phyloP scores from a whole-genome alignment of 371 early-diverging fungal genomes.

The Fennellomyces sp. region DNA sequence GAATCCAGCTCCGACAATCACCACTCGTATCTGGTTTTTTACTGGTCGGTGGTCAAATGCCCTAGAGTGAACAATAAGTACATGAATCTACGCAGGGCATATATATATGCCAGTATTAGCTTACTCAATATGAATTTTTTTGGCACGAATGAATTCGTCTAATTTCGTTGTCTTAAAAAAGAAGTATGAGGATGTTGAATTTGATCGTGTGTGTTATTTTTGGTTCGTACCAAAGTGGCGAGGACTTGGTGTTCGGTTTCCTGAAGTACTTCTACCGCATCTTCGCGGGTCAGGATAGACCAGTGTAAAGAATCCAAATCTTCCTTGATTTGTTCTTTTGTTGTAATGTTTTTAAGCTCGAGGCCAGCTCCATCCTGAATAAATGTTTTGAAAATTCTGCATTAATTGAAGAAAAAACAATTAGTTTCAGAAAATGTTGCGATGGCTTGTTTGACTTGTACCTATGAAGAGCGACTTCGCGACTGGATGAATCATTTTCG shows the following conservation, averaged over 20 bases:
- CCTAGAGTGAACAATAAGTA: neutral
- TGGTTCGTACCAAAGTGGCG: conserved; percentile 27
- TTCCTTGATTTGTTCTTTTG: conserved; percentile 22
- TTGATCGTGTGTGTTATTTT: neutral
- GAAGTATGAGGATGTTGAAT: neutral
- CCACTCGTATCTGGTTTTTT: conserved; percentile 25
- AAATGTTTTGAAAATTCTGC: conserved; percentile 46
- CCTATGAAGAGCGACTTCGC: conserved; percentile 32
- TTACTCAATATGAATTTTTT: conserved; percentile 5
- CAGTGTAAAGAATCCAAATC: conserved; percentile 30
- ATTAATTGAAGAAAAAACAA: neutral
- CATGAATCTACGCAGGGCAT: neutral
- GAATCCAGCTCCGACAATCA: conserved; percentile 51
- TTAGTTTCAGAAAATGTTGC: neutral
- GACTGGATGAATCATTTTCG: conserved; percentile 20
- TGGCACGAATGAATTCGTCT: conserved; percentile 6
- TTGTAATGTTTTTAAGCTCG: conserved; percentile 28
- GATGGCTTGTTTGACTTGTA: conserved; percentile 8
- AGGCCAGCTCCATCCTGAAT: conserved; percentile 28
- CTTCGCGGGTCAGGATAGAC: conserved; percentile 24
- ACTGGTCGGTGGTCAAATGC: neutral
- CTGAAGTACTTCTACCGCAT: conserved; percentile 24
- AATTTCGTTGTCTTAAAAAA: neutral
- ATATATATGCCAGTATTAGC: neutral
- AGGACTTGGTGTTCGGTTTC: conserved; percentile 42